Percentiles rank a stretch among this genome's conserved stretches.
Evolutionary conservation across 345 rosid genomes (phyloP).

Genomic region (Eucalyptus pauciflora): DNA sequence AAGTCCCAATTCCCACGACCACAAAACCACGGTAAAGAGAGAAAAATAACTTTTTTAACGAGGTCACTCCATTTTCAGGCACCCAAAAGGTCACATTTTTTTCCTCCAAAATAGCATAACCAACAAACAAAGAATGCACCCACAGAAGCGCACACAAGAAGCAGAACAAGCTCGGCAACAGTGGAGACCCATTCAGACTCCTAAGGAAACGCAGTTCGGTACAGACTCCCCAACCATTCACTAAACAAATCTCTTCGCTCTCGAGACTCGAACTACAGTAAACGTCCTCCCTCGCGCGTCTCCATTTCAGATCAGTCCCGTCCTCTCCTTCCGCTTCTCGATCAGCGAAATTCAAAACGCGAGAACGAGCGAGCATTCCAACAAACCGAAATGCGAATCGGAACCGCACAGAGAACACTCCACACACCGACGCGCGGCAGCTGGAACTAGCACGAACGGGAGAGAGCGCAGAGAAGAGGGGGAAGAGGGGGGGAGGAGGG

Average conservation of each 20-base stretch:
- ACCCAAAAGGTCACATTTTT: not conserved
- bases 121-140: not conserved
- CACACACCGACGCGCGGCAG: not conserved
- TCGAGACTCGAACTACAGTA: not conserved
- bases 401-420: not conserved
- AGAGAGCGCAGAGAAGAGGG: not conserved
- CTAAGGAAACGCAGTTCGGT: not conserved
- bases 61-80: not conserved
- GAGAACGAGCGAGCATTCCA: not conserved
- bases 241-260: not conserved
- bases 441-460: not conserved
- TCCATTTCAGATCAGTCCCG: not conserved
- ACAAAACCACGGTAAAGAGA: not conserved
- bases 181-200: not conserved
- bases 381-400: not conserved
- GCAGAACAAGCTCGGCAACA: not conserved
- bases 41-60: not conserved
- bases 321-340: not conserved
- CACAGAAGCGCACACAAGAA: not conserved
- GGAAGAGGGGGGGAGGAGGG: not conserved
- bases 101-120: not conserved
- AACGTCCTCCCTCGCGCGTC: not conserved
- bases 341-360: not conserved
- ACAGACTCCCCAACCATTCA: not conserved
- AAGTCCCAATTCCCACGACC: not conserved